Conservation (phyloP, 1,284 basidiomycete genomes). For the Caloboletus inedulis region DNA sequence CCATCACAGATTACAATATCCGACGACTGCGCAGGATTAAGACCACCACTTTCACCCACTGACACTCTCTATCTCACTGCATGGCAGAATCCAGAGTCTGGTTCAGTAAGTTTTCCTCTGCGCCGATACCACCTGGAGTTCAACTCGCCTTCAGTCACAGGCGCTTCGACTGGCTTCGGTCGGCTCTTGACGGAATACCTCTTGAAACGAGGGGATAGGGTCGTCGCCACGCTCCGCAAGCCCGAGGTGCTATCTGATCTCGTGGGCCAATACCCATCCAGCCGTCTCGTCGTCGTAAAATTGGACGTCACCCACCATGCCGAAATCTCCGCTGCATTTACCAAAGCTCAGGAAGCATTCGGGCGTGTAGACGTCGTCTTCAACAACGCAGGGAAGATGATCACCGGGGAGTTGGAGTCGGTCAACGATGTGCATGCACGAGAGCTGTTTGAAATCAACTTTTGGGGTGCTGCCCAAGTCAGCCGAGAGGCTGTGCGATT, state of each 20-base stretch:
- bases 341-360: conserved; percentile 32
- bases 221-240: conserved; percentile 36
- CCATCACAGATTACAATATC: too few relatives aligned
- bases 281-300: conserved; percentile 36
- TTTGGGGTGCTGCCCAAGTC: conserved; percentile 37
- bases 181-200: conserved; percentile 17
- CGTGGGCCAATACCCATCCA: conserved; percentile 21
- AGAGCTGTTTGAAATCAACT: conserved; percentile 35
- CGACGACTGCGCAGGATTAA: too few relatives aligned
- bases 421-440: conserved; percentile 25
- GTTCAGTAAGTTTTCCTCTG: conserved; percentile 12
- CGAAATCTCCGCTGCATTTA: conserved; percentile 34
- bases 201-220: conserved; percentile 33
- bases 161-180: conserved; percentile 26
- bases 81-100: conserved; percentile 12
- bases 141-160: conserved; percentile 24
- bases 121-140: background rate
- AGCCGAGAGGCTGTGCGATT: conserved; percentile 33
- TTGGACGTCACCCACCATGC: conserved; percentile 38
- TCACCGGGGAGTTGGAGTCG: conserved; percentile 24
- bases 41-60: background rate
- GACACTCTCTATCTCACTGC: too few relatives aligned
- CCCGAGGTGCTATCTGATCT: conserved; percentile 31
- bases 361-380: conserved; percentile 43
- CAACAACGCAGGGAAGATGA: conserved; percentile 30